Evolutionary conservation across 768 basidiomycete species (phyloP), one percentile per base, ranked within the genome.

Genomic region (Kwoniella sp.): DNA sequence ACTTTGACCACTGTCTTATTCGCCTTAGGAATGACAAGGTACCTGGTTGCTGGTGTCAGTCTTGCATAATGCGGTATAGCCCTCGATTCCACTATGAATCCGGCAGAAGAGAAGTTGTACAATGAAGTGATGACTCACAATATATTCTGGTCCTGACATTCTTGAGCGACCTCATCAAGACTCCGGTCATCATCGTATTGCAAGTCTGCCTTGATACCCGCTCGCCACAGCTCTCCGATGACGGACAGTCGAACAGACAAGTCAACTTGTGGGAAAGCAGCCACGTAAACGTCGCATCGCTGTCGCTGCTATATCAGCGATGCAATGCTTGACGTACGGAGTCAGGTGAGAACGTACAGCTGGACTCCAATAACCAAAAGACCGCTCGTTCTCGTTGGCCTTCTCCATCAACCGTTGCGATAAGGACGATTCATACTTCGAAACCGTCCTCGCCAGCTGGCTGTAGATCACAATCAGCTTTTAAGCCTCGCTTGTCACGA

Each of bases 231-330:
- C 58, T 80, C 79, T 0, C 77, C 77, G 9, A 72, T 71, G 31
- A 80, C 59, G 11, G 53, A 57, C 41, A 80, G 63, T 15, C 79
- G 52, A 13, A 65, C 61, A 9, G 69, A 57, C 0, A 79, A 62
- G 45, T 80, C 74, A 2, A 71, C 69, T n/a, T 72, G 73, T 1
- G 69, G 62, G 25, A 68, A 70, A 23, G 72, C 69, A 1, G 74
- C 76, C 1, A 80, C 66, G 54, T 80, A 80, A 1, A 79, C 77
- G 63, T 80, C 77, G 47, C 79, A 80, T 30, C 79, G 70, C 69
- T 75, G 51, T 28, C 11, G 29, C 11, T 37, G 52, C 55, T 22
- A 58, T 17, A 20, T 22, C 34, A 20, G 30, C 41, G n/a, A n/a
- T n/a, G n/a, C n/a, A n/a, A 11, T 45, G 4, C 41, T 17, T 3